phyloP scores from a whole-genome alignment of 2,329 filamentous ascomycete genomes.

The Diplodia corticola region DNA sequence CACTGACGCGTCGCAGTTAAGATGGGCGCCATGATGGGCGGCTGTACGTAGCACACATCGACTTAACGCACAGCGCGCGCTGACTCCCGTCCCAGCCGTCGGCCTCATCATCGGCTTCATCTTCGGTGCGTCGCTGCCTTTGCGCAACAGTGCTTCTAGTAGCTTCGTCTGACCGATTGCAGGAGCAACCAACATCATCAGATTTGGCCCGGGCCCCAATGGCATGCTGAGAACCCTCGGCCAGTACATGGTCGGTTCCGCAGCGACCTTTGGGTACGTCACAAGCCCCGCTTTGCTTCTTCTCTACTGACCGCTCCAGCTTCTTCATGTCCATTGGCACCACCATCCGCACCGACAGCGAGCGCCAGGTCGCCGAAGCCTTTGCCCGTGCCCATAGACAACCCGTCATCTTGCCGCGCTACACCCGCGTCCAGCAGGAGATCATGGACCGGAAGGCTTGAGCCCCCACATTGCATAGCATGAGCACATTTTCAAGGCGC shows the following conservation, averaged over 20 bases:
- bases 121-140: slow-evolving; percentile 65
- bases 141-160: neutral
- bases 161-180: slow-evolving; percentile 20
- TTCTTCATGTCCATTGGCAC: slow-evolving; percentile 99
- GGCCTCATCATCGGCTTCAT: slow-evolving; percentile 97
- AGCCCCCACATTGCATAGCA: neutral
- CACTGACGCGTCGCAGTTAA: slow-evolving; percentile 65
- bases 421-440: slow-evolving; percentile 21
- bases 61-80: slow-evolving; percentile 28
- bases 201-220: slow-evolving; percentile 89
- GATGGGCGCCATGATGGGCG: slow-evolving; percentile 98
- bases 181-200: slow-evolving; percentile 93
- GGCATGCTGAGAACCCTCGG: slow-evolving; percentile 92
- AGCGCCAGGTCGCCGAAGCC: slow-evolving; percentile 70
- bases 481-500: neutral
- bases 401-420: slow-evolving; percentile 63
- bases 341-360: slow-evolving; percentile 89
- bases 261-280: slow-evolving; percentile 82
- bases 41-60: slow-evolving; percentile 65
- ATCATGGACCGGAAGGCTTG: neutral
- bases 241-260: slow-evolving; percentile 95
- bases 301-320: slow-evolving; percentile 39
- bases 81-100: slow-evolving; percentile 63
- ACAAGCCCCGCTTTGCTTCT: neutral
- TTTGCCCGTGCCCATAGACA: slow-evolving; percentile 70